These are phyloP conservation scores for Lactarius indigo DNA, from an alignment of 768 basidiomycete species.

Conservation along the genomic window DNA sequence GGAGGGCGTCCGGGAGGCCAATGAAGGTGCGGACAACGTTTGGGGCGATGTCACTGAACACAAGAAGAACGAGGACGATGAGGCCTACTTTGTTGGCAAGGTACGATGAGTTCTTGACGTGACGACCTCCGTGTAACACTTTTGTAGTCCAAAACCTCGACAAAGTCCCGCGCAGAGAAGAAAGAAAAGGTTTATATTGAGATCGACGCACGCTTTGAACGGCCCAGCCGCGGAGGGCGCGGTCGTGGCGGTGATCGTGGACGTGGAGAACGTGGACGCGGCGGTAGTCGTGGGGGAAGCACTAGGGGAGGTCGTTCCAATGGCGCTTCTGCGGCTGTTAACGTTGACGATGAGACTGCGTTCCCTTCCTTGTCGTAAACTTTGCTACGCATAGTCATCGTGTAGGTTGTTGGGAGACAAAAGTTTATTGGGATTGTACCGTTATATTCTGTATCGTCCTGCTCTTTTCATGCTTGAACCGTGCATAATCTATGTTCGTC, in stretches of 20 bases:
- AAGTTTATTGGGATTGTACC: conserved; percentile 26
- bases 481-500: conserved; percentile 26
- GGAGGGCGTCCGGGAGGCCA: conserved; percentile 64
- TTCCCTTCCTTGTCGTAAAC: conserved; percentile 79
- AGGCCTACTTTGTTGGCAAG: conserved; percentile 87
- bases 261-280: conserved; percentile 42
- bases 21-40: conserved; percentile 69
- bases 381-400: conserved; percentile 11
- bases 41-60: conserved; percentile 72
- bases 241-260: conserved; percentile 49
- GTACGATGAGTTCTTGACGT: conserved; percentile 38
- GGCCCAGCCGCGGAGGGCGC: conserved; percentile 62
- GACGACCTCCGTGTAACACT: not conserved
- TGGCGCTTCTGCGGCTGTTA: conserved; percentile 42
- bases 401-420: conserved; percentile 20
- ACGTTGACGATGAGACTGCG: conserved; percentile 79
- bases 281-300: conserved; percentile 41
- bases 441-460: conserved; percentile 23
- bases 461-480: conserved; percentile 20
- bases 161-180: conserved; percentile 73
- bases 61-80: conserved; percentile 61
- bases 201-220: conserved; percentile 86
- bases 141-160: conserved; percentile 55
- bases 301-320: conserved; percentile 43
- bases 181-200: conserved; percentile 91